Evolutionary conservation across 1,284 basidiomycete species (phyloP), one percentile per base, ranked within the genome.

Genomic region (Golubevia pallescens): DNA sequence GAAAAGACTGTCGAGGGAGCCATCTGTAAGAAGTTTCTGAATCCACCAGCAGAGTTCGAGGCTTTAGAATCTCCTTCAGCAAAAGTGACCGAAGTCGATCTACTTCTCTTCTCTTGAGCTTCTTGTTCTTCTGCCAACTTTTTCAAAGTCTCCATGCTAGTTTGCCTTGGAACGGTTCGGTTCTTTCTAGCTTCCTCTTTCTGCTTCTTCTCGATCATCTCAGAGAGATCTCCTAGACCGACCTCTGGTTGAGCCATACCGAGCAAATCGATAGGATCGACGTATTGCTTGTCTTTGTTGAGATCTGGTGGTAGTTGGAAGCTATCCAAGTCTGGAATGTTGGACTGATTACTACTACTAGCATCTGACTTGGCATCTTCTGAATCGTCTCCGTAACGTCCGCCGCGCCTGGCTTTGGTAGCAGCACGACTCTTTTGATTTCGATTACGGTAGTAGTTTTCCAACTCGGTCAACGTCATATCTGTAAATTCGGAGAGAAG

Each of bases 391-490:
- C 42, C 42, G 42, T 48, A 48, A 13, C 42, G 8, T 48, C 42
- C 42, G 16, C 42, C 42, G 6, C 42, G 42, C 2, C 42, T 10
- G 10, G 10, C 42, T 16, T 48, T 48, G 42, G 42, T 48, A 48
- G 42, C 42, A 48, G 42, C 42, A 16, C 42, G 42, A 48, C 13
- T 16, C 54, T 63, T 14, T 21, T 24, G 62, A 42, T 63, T 42
- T 8, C 56, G 55, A 6, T 16, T 38, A 8, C 62, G 54, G 62
- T 63, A 63, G 62, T 58, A 63, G 16, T 6, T 42, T 34, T 63
- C 62, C 38, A 63, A 53, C 16, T 63, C 62, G 23, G n/a, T 19
- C 6, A 63, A 32, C 14, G 24, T 20, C 62, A 63, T 63, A 21
- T 63, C 62, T 16, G 58, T 20, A 14, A 38, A 16, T 48, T 48